Evolutionary conservation across 768 basidiomycete species (phyloP).

Genomic region (Lenzites betulinus): DNA sequence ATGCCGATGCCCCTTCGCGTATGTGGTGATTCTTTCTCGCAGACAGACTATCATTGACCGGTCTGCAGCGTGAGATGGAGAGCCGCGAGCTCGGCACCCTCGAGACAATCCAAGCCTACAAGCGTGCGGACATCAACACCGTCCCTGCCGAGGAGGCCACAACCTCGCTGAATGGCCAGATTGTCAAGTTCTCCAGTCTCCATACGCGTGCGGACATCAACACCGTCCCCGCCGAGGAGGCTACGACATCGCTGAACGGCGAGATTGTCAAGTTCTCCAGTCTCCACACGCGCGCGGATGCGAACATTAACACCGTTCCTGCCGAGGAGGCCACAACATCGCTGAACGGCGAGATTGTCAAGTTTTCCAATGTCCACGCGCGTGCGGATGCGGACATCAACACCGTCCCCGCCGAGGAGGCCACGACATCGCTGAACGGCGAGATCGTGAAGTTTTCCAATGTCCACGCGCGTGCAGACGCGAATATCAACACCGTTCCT

Average conservation of each 20-base stretch:
- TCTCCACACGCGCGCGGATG: conserved; percentile 23
- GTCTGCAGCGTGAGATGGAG: conserved; percentile 26
- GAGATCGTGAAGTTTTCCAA: conserved; percentile 20
- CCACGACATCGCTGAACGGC: conserved; percentile 24
- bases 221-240: conserved; percentile 34
- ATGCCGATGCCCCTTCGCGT: conserved; percentile 46
- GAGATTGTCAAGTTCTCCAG: conserved; percentile 32
- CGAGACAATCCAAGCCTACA: conserved; percentile 47
- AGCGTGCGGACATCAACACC: conserved; percentile 30
- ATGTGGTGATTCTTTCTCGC: conserved; percentile 13
- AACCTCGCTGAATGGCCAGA: conserved; percentile 33
- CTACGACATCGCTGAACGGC: conserved; percentile 40
- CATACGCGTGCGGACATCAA: conserved; percentile 26
- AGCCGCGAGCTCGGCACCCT: conserved; percentile 37
- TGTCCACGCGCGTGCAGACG: conserved; percentile 26
- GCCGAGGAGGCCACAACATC: conserved; percentile 39
- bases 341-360: conserved; percentile 34
- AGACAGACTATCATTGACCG: neutral
- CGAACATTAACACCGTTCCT: conserved; percentile 33
- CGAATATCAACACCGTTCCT: conserved; percentile 37
- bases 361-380: conserved; percentile 28
- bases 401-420: conserved; percentile 30
- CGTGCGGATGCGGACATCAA: conserved; percentile 26
- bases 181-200: conserved; percentile 29
- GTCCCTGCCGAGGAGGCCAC: conserved; percentile 35